Evolutionary conservation across 2,329 filamentous ascomycete species (phyloP).

Genomic region (Metarhizium guizhouense): DNA sequence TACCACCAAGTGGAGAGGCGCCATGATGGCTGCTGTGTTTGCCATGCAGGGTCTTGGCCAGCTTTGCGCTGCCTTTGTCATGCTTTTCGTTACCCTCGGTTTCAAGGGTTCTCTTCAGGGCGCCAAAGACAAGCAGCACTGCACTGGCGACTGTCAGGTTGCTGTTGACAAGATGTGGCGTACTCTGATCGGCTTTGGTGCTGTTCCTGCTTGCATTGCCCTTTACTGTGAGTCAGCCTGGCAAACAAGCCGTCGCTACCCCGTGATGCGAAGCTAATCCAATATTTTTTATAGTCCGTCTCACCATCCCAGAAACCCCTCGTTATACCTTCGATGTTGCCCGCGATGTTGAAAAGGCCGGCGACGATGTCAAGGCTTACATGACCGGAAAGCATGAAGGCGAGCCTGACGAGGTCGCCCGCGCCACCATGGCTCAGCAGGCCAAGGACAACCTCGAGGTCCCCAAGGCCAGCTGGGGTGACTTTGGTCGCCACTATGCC

Average conservation of each 20-base stretch:
- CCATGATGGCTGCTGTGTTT: constrained; percentile 82
- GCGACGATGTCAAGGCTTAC: constrained; percentile 67
- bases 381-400: constrained; percentile 55
- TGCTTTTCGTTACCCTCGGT: constrained; percentile 63
- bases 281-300: constrained; percentile 33
- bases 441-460: constrained; percentile 47
- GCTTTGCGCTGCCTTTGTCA: constrained; percentile 64
- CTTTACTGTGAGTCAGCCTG: constrained; percentile 51
- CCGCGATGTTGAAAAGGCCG: constrained; percentile 64
- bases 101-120: constrained; percentile 56
- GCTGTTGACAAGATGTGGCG: constrained; percentile 82
- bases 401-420: constrained; percentile 56
- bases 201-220: constrained; percentile 70
- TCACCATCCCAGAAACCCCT: constrained; percentile 81
- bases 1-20: constrained; percentile 75
- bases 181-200: constrained; percentile 70
- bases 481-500: constrained; percentile 64
- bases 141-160: constrained; percentile 31
- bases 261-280: background rate
- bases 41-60: constrained; percentile 84
- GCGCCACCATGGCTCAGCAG: constrained; percentile 47
- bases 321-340: constrained; percentile 81
- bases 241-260: background rate
- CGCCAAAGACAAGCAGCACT: constrained; percentile 43
- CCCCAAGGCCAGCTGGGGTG: constrained; percentile 61